Conservation (phyloP, 306 rosid genomes). For the Cucurbita maxima region DNA sequence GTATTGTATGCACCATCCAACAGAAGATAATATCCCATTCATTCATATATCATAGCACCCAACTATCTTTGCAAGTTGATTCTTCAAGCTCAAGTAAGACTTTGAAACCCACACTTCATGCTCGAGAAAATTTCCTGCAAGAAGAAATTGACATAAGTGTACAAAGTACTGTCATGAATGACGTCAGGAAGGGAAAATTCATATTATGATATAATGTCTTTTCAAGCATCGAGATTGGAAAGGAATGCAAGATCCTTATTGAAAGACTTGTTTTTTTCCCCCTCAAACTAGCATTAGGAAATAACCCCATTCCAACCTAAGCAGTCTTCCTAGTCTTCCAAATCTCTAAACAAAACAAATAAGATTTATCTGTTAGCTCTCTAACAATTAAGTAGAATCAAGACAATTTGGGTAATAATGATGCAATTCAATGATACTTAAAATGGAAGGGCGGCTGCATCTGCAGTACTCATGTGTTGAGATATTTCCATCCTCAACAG, state of each 20-base stretch:
- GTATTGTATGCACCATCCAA: not conserved
- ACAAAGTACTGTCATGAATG: not conserved
- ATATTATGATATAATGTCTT: not conserved
- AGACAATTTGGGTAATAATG: not conserved
- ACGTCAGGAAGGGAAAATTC: not conserved
- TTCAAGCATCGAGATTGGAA: not conserved
- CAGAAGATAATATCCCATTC: not conserved
- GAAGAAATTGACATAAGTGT: not conserved
- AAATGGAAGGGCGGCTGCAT: not conserved
- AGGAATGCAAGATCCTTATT: not conserved
- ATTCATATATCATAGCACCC: not conserved
- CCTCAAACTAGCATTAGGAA: not conserved
- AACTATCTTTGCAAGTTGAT: not conserved
- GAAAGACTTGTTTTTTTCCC: too few species aligned
- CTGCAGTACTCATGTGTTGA: not conserved
- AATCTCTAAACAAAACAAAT: not conserved
- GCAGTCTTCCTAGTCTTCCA: not conserved
- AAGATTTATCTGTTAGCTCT: not conserved
- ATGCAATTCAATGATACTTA: not conserved
- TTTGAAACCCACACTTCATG: not conserved
- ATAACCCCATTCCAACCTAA: not conserved
- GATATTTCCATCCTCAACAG: not conserved
- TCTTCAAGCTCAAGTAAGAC: not conserved
- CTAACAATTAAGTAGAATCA: not conserved
- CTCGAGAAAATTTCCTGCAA: conserved; percentile 3